A percentile compares a stretch with the other conserved stretches of the same genome.
Evolutionary conservation across 2,329 filamentous ascomycete genomes (phyloP).

Genomic region (Zarea fungicola): DNA sequence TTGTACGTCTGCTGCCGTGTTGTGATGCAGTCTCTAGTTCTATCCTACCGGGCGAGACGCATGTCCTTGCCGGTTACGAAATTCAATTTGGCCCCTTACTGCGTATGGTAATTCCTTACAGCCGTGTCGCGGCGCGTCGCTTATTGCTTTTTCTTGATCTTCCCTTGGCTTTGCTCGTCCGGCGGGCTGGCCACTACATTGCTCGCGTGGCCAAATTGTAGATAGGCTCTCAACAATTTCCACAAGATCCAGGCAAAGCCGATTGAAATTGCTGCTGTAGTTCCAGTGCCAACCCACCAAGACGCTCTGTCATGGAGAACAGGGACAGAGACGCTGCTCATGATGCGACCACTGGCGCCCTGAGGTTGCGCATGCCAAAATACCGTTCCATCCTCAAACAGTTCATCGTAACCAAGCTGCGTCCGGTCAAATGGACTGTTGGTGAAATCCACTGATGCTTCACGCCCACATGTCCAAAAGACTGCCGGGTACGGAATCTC

Average conservation of each 20-base stretch:
- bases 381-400: constrained; percentile 71
- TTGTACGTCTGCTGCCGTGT: background rate
- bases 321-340: constrained; percentile 56
- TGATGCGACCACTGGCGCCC: constrained; percentile 35
- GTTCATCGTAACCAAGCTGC: constrained; percentile 78
- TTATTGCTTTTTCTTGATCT: constrained; percentile 22
- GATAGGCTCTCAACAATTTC: constrained; percentile 42
- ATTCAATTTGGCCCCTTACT: background rate
- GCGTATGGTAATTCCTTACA: background rate
- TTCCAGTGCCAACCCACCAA: constrained; percentile 47
- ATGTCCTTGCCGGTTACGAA: background rate
- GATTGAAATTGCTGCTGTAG: constrained; percentile 51
- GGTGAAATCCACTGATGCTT: constrained; percentile 60
- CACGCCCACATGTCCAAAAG: constrained; percentile 82
- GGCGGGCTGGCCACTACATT: background rate
- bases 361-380: constrained; percentile 72
- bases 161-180: background rate
- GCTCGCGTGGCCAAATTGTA: constrained; percentile 14
- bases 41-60: background rate
- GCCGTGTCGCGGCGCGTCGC: background rate
- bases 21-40: background rate
- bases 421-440: constrained; percentile 79
- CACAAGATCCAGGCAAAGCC: constrained; percentile 68
- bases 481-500: constrained; percentile 75
- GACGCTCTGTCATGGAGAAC: constrained; percentile 54